Evolutionary conservation across 176 grass and related monocot genomes (phyloP).

Genomic region (sorghum (Sorghum bicolor)): DNA sequence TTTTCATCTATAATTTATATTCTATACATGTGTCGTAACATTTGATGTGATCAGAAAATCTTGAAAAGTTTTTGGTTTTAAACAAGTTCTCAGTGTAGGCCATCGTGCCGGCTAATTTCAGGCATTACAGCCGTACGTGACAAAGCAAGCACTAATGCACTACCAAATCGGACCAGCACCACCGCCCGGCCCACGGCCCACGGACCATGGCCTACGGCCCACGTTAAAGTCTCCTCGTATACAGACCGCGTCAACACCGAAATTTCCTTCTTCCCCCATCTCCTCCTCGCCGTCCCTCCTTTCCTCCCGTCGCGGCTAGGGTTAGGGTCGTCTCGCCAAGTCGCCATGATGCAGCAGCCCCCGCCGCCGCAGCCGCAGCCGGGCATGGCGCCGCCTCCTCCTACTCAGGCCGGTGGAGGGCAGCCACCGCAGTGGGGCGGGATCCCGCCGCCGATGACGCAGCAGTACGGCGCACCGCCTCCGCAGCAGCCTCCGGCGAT

Average conservation of each 20-base stretch:
- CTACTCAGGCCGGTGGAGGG: conserved; percentile 15
- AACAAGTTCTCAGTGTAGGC: no score
- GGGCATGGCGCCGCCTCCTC: conserved; percentile 38
- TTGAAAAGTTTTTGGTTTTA: no score
- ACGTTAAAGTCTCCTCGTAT: not conserved
- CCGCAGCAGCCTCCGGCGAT: conserved; percentile 65
- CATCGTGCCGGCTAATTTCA: no score
- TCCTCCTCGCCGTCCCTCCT: not conserved
- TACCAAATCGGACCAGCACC: not conserved
- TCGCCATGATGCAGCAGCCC: conserved; percentile 53
- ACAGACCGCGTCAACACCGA: not conserved
- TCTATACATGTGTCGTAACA: no score
- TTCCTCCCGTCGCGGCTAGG: conserved; percentile 26
- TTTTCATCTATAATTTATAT: no score
- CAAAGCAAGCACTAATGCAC: not conserved
- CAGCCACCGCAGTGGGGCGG: conserved; percentile 77
- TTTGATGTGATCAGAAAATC: no score
- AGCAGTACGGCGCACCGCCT: conserved; percentile 59
- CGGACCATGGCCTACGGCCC: conserved; percentile 14
- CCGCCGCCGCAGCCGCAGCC: conserved; percentile 51
- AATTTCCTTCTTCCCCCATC: not conserved
- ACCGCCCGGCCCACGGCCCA: not conserved
- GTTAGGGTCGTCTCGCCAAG: conserved; percentile 40
- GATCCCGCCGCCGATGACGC: conserved; percentile 68
- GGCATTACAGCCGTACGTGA: not conserved